A percentile compares a stretch with the other conserved stretches of the same genome.
Evolutionary conservation across 768 basidiomycete species (phyloP).

Genomic region (Macrolepiota dolichaula): DNA sequence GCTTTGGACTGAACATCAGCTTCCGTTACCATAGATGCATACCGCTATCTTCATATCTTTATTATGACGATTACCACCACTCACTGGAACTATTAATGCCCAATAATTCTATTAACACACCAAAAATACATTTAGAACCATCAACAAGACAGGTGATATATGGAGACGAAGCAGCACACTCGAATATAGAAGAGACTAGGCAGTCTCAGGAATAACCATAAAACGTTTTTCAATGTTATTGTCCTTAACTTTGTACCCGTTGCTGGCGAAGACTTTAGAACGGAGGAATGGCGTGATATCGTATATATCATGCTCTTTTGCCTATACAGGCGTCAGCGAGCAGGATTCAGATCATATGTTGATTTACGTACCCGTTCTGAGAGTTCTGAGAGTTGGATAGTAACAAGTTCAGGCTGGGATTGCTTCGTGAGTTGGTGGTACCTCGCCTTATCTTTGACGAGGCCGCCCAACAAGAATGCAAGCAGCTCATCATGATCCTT

Average conservation of each 20-base stretch:
- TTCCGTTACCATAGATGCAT: background rate
- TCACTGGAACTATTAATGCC: background rate
- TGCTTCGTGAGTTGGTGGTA: constrained; percentile 75
- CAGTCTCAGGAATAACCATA: constrained; percentile 12
- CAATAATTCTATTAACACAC: constrained; percentile 15
- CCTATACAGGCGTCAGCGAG: constrained; percentile 40
- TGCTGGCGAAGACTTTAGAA: constrained; percentile 80
- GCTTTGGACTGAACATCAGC: background rate
- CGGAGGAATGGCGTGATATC: constrained; percentile 83
- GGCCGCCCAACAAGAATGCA: constrained; percentile 88
- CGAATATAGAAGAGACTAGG: constrained; percentile 15
- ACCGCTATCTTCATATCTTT: background rate
- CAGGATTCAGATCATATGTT: background rate
- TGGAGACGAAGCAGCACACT: constrained; percentile 6
- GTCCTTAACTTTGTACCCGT: constrained; percentile 79
- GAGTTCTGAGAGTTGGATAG: constrained; percentile 76
- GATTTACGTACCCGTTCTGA: constrained; percentile 71
- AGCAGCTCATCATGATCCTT: constrained; percentile 95
- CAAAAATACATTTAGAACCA: constrained; percentile 7
- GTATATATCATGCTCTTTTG: constrained; percentile 96
- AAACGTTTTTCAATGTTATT: constrained; percentile 71
- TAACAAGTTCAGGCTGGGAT: constrained; percentile 73
- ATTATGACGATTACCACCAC: constrained; percentile 6
- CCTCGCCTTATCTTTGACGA: constrained; percentile 91
- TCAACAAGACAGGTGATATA: constrained; percentile 12